Evolutionary conservation across 1,139 yeast species (phyloP), one percentile per base, ranked within the genome.

Genomic region (Debaryomyces robertsiae): DNA sequence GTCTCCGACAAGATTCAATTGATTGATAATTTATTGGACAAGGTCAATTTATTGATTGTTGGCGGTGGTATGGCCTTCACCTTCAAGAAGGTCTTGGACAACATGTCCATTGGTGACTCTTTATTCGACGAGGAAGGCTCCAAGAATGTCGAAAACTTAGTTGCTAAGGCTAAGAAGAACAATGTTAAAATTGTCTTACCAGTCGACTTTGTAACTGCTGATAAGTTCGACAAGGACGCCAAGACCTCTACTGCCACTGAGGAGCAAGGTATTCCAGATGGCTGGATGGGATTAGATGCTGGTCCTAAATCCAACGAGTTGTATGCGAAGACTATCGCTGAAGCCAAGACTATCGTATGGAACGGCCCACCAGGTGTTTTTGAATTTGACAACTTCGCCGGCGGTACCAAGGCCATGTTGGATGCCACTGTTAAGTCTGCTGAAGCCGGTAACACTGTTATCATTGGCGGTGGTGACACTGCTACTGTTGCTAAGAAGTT

Each of bases 31-130:
- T 80, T 91, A 70, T 80, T 91, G 63, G 90, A 91, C 76, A 93
- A 91, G 82, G 97, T 91, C 60, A 84, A 93, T 71, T 71, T 83
- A 50, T 78, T 91, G 67, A 88, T 91, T 71, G 84, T 91, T 60
- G 97, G 98, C 67, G 98, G 98, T 75, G 98, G 98, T 75, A 91
- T 91, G 98, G 91, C 98, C 46, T 91, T 90, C 83, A 91, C 98
- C 61, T 91, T 91, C 81, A 88, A 87, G 79, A 91, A 93, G 81
- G 85, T 91, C 45, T 69, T 89, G 56, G 86, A 88, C 68, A 79
- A 80, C 65, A 82, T 87, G 75, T 68, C 81, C 48, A 93, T 93
- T 59, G 98, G 98, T 67, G 74, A 82, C 68, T 91, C 98, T 33
- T 77, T 91, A 61, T 91, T 65, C 70, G 98, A 91, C 66, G 86